A percentile compares a stretch with the other conserved stretches of the same genome.
Conservation (phyloP, 2,329 filamentous ascomycete genomes). For the Rosellinia necatrix region DNA sequence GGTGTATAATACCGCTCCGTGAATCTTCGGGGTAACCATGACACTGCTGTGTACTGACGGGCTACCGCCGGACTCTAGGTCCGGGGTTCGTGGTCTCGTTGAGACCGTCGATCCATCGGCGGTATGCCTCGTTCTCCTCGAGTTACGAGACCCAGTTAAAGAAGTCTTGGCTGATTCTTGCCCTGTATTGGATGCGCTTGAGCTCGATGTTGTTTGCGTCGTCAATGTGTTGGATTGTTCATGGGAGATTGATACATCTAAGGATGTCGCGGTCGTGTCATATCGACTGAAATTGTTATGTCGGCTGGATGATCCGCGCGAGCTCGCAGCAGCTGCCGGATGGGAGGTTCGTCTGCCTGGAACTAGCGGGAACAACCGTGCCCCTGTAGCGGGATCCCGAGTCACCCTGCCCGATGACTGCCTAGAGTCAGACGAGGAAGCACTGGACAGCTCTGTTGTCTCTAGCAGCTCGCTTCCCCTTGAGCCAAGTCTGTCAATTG, state of each 20-base stretch:
- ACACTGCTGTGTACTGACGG: constrained; percentile 38
- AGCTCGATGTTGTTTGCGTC: constrained; percentile 16
- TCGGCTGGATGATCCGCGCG: not conserved
- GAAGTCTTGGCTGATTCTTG: constrained; percentile 16
- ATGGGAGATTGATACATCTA: constrained; percentile 19
- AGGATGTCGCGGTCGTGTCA: constrained; percentile 6
- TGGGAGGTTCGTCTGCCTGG: constrained; percentile 2
- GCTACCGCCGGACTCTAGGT: constrained; percentile 34
- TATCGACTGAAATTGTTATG: constrained; percentile 1
- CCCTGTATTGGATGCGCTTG: constrained; percentile 10
- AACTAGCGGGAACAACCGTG: constrained; percentile 35
- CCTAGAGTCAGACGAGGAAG: constrained; percentile 22
- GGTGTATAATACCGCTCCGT: constrained; percentile 20
- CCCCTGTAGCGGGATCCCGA: constrained; percentile 31
- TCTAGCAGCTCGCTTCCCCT: constrained; percentile 11
- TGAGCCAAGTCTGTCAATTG: constrained; percentile 8
- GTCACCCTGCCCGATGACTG: constrained; percentile 27
- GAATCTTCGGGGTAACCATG: constrained; percentile 37
- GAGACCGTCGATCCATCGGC: constrained; percentile 25
- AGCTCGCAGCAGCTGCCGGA: not conserved
- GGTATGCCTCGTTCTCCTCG: constrained; percentile 7
- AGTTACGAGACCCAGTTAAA: constrained; percentile 15
- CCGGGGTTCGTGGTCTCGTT: constrained; percentile 38
- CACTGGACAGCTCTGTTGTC: constrained; percentile 16
- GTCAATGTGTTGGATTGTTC: constrained; percentile 10